These are phyloP conservation scores for Silene noctiflora DNA, from an alignment of 179 eudicot genomes.

Conservation along the genomic window DNA sequence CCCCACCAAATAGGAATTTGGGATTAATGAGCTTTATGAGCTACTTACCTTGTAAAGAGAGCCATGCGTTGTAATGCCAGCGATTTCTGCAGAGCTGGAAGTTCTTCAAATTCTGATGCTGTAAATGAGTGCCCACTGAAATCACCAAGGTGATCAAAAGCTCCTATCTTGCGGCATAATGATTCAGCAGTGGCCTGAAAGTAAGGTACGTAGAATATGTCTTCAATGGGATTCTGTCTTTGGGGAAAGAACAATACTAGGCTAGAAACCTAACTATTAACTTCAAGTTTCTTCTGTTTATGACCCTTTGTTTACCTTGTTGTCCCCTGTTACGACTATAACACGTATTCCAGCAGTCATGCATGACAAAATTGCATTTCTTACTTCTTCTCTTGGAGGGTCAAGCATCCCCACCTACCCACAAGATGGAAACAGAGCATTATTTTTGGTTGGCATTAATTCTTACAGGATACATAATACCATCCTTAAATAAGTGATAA, in stretches of 20 bases:
- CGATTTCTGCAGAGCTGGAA: constrained; percentile 80
- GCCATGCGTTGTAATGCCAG: constrained; percentile 88
- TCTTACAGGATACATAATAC: not conserved
- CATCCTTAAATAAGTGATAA: not conserved
- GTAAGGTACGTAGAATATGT: constrained; percentile 23
- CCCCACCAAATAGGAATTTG: constrained; percentile 2
- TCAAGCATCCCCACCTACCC: constrained; percentile 98
- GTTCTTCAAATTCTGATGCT: constrained; percentile 97
- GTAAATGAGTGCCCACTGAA: constrained; percentile 81
- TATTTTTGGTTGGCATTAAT: constrained; percentile 5
- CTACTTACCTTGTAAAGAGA: constrained; percentile 71
- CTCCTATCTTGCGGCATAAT: constrained; percentile 80
- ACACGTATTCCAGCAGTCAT: constrained; percentile 99
- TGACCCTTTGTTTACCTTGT: constrained; percentile 54
- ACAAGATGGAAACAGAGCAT: constrained; percentile 15
- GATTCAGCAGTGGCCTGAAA: constrained; percentile 91
- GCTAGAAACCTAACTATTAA: not conserved
- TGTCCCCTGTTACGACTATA: constrained; percentile 98
- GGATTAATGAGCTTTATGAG: not conserved
- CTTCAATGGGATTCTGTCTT: too few relatives aligned
- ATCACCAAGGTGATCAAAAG: constrained; percentile 86
- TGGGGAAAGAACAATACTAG: not conserved
- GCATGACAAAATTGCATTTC: constrained; percentile 82
- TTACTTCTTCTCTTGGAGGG: constrained; percentile 95
- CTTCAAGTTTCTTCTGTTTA: not conserved